These are phyloP conservation scores for Sordariomycetes sp. DNA, from an alignment of 2,329 filamentous ascomycete species.

Conservation along the genomic window DNA sequence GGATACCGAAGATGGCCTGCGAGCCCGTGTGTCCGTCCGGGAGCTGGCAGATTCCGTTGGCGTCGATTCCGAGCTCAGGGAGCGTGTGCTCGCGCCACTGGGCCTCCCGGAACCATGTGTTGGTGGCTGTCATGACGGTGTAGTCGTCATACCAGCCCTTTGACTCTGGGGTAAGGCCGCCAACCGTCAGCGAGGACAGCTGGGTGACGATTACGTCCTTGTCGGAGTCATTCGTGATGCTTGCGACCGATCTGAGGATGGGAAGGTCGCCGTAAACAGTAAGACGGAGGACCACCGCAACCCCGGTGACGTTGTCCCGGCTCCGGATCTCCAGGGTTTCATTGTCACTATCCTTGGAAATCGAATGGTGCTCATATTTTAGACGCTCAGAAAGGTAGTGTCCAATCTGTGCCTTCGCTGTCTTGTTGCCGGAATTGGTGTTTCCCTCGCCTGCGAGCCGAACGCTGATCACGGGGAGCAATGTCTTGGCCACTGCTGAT, in stretches of 20 bases:
- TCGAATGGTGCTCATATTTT: conserved; percentile 12
- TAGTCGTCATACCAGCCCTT: conserved; percentile 15
- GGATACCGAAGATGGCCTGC: conserved; percentile 11
- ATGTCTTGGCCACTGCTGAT: not conserved
- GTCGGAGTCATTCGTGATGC: conserved; percentile 11
- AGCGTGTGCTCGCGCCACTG: conserved; percentile 18
- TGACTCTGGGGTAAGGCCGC: conserved; percentile 7
- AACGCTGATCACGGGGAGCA: conserved; percentile 11
- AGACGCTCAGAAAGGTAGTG: conserved; percentile 13
- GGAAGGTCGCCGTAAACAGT: conserved; percentile 10
- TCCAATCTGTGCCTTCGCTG: conserved; percentile 15
- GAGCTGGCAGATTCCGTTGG: conserved; percentile 12
- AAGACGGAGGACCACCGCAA: conserved; percentile 12
- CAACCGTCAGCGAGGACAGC: conserved; percentile 13
- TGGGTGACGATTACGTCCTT: conserved; percentile 9
- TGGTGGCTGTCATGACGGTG: conserved; percentile 10
- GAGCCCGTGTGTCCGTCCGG: conserved; percentile 11
- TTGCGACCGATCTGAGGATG: conserved; percentile 11
- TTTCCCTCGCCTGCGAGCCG: conserved; percentile 16
- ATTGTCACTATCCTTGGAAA: not conserved
- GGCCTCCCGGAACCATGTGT: conserved; percentile 21
- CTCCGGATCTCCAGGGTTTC: conserved; percentile 11
- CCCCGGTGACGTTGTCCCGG: conserved; percentile 8
- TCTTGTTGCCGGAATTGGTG: conserved; percentile 9
- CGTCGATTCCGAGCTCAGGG: conserved; percentile 17